These are phyloP conservation scores for Bothriochloa decipiens DNA, from an alignment of 176 grass and related monocot genomes.

Conservation along the genomic window DNA sequence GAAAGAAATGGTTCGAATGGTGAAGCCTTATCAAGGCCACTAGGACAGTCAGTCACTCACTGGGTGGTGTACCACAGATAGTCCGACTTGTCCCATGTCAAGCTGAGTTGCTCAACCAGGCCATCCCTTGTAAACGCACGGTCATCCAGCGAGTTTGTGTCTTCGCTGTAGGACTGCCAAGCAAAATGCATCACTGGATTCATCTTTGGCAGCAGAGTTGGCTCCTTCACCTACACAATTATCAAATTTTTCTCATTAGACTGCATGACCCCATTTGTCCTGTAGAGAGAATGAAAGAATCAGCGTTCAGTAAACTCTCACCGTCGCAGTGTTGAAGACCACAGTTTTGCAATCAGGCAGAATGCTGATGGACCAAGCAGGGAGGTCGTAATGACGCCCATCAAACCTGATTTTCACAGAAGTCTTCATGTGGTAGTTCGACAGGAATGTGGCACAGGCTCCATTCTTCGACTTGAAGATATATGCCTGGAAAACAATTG, in stretches of 20 bases:
- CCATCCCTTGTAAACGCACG: slow-evolving; percentile 72
- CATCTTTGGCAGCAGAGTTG: slow-evolving; percentile 69
- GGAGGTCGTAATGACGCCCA: slow-evolving; percentile 64
- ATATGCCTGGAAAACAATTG: slow-evolving; percentile 60
- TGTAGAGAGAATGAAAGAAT: slow-evolving; percentile 16
- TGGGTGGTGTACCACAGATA: slow-evolving; percentile 94
- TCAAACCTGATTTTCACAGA: slow-evolving; percentile 63
- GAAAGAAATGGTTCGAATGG: background rate
- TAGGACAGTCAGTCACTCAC: slow-evolving; percentile 53
- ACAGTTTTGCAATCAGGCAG: slow-evolving; percentile 86
- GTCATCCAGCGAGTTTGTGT: slow-evolving; percentile 60
- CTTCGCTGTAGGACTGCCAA: slow-evolving; percentile 83
- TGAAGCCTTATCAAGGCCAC: background rate
- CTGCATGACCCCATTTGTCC: background rate
- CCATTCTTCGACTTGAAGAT: slow-evolving; percentile 74
- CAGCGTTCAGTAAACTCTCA: slow-evolving; percentile 38
- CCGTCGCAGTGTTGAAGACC: slow-evolving; percentile 89
- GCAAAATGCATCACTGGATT: slow-evolving; percentile 49
- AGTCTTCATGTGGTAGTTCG: slow-evolving; percentile 64
- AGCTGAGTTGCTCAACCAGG: slow-evolving; percentile 76
- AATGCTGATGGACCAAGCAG: slow-evolving; percentile 94
- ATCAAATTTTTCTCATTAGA: slow-evolving; percentile 25
- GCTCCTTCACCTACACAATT: slow-evolving; percentile 65
- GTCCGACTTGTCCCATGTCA: slow-evolving; percentile 95
- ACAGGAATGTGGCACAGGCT: slow-evolving; percentile 81